These are phyloP conservation scores for Auricularia cornea DNA, from an alignment of 768 basidiomycete species.

Conservation along the genomic window DNA sequence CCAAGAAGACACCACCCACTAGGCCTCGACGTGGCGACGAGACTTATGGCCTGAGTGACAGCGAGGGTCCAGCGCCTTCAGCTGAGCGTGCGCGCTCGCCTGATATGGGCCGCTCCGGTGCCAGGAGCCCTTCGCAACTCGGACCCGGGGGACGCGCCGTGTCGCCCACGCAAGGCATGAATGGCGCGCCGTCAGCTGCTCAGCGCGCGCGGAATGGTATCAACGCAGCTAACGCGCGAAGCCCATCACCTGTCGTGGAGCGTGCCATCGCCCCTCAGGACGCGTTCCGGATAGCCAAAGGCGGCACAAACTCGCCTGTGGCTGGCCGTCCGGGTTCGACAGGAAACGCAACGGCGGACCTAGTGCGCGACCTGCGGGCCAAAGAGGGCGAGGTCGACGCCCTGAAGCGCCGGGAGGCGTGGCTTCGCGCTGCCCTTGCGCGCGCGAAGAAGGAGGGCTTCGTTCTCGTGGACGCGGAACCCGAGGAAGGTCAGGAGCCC, in stretches of 20 bases:
- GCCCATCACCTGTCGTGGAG: constrained; percentile 51
- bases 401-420: constrained; percentile 66
- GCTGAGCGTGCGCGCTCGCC: constrained; percentile 9
- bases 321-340: constrained; percentile 39
- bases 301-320: constrained; percentile 34
- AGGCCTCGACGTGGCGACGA: neutral
- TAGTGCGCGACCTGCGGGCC: constrained; percentile 69
- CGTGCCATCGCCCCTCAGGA: constrained; percentile 50
- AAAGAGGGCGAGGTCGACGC: constrained; percentile 77
- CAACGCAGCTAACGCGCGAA: constrained; percentile 33
- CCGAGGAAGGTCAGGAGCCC: constrained; percentile 38
- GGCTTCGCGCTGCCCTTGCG: constrained; percentile 75
- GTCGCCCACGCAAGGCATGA: constrained; percentile 41
- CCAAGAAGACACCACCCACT: neutral
- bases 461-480: constrained; percentile 43
- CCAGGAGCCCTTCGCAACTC: constrained; percentile 19
- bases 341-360: constrained; percentile 63
- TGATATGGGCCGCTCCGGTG: neutral
- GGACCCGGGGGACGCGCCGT: constrained; percentile 40
- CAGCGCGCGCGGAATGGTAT: constrained; percentile 41
- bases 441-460: constrained; percentile 76
- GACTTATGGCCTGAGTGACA: neutral
- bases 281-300: constrained; percentile 43
- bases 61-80: neutral
- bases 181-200: constrained; percentile 19